These are phyloP conservation scores for Colletotrichum sp. DNA, from an alignment of 2,329 filamentous ascomycete genomes.

Conservation along the genomic window DNA sequence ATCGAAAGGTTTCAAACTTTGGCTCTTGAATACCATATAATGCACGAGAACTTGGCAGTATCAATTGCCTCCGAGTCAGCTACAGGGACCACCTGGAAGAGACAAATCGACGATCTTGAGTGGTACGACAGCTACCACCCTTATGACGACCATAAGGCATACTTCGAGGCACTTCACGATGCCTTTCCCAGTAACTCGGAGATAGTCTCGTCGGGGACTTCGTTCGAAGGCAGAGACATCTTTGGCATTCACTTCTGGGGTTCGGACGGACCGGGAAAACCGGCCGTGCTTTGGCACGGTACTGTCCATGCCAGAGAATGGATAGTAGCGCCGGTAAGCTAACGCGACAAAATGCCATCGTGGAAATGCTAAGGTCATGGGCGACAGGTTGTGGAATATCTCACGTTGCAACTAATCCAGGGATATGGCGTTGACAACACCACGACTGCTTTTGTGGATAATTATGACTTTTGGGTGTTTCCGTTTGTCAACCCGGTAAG, in stretches of 20 bases:
- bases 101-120: constrained; percentile 34
- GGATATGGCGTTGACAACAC: constrained; percentile 42
- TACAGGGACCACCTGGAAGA: constrained; percentile 5
- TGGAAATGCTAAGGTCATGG: constrained; percentile 32
- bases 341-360: neutral
- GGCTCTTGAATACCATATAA: constrained; percentile 30
- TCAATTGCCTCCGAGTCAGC: constrained; percentile 33
- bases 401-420: constrained; percentile 49
- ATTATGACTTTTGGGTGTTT: constrained; percentile 62
- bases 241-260: constrained; percentile 62
- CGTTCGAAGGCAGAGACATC: constrained; percentile 55
- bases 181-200: constrained; percentile 50
- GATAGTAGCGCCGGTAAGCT: constrained; percentile 57
- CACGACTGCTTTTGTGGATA: constrained; percentile 51
- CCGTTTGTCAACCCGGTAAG: constrained; percentile 55
- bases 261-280: constrained; percentile 43
- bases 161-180: constrained; percentile 45
- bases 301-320: constrained; percentile 61
- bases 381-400: constrained; percentile 46
- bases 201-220: constrained; percentile 49
- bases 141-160: constrained; percentile 53
- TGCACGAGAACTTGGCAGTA: constrained; percentile 32
- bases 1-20: constrained; percentile 31
- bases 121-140: constrained; percentile 57
- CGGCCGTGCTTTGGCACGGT: constrained; percentile 55